Evolutionary conservation across 176 grass and related monocot genomes (phyloP), one percentile per base, ranked within the genome.

Genomic region (Eragrostis curvula): DNA sequence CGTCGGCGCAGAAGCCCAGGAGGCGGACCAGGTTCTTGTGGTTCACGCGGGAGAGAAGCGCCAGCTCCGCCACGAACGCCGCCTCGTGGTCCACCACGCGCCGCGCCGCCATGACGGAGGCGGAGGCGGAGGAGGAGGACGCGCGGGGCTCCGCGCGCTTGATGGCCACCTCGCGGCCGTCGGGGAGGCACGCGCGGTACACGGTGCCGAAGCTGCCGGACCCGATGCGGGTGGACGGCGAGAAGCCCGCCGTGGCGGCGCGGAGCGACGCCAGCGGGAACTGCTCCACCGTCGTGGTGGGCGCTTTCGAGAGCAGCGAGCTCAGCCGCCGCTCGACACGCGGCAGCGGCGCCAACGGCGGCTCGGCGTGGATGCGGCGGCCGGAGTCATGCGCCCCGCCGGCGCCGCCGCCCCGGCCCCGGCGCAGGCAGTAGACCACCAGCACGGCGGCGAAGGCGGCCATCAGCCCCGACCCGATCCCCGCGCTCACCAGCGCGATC

Each of bases 1-100:
- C 58, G 48, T 98, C 92, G 20, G 81, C 82, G 77, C 96, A 92
- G 88, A 93, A 99, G 49, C 96, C 96, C 3, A 93, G 88, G 71
- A 99, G 89, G 5, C 91, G 87, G 9, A 98, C 96, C 14, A 98
- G 85, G 82, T 98, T 98, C 93, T 91, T 93, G 84, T 98, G 96
- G 82, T 98, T 98, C 23, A 98, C 90, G 24, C 96, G 88, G 9
- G 96, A 95, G 21, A 98, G 87, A 9, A 98, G 84, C 46, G 96
- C 29, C 45, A 98, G 92, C 96, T 98, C 96, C 0, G 96, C 88
- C 8, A 95, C 39, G 74, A 92, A 92, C 12, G 89, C 93, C 7
- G 69, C 73, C 76, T 92, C 93, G 66, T 79, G 84, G 62, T 89
- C 14, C 16, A 0, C 65, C 1, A 75, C 59, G 21, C 61, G 88